Evolutionary conservation across 2,329 filamentous ascomycete species (phyloP).

Genomic region (Epichloe bromicola): DNA sequence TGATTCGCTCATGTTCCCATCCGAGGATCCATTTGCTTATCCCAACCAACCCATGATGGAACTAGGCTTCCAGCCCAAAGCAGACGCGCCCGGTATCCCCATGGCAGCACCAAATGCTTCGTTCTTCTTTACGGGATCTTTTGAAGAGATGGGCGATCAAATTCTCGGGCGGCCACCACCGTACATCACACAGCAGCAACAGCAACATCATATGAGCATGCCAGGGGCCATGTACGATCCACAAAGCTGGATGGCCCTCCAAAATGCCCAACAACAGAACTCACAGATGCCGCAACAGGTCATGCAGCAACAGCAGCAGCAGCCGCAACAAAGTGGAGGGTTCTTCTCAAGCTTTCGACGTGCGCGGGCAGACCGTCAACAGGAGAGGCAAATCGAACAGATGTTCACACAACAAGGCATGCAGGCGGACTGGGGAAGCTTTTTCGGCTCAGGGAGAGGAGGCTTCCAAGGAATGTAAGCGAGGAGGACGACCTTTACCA

Average conservation of each 20-base stretch:
- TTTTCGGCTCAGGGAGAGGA: constrained; percentile 31
- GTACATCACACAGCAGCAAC: constrained; percentile 48
- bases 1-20: constrained; percentile 69
- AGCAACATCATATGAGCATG: constrained; percentile 29
- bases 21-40: constrained; percentile 66
- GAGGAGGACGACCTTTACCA: constrained; percentile 11
- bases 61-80: constrained; percentile 29
- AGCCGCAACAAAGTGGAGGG: constrained; percentile 17
- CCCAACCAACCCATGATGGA: constrained; percentile 63
- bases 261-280: constrained; percentile 10
- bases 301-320: constrained; percentile 17
- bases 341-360: constrained; percentile 15
- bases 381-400: constrained; percentile 32
- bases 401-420: constrained; percentile 35
- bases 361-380: constrained; percentile 14
- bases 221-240: constrained; percentile 31
- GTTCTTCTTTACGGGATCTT: constrained; percentile 39
- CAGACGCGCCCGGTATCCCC: constrained; percentile 18
- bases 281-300: constrained; percentile 3
- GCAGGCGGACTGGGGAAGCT: constrained; percentile 32
- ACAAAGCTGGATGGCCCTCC: constrained; percentile 29
- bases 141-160: constrained; percentile 60
- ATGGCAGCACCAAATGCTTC: constrained; percentile 26
- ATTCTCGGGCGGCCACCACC: constrained; percentile 58
- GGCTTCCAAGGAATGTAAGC: constrained; percentile 30